A percentile compares a stretch with the other conserved stretches of the same genome.
These are phyloP conservation scores for Osmanthus fragrans DNA, from an alignment of 257 asterid genomes.

Conservation along the genomic window DNA sequence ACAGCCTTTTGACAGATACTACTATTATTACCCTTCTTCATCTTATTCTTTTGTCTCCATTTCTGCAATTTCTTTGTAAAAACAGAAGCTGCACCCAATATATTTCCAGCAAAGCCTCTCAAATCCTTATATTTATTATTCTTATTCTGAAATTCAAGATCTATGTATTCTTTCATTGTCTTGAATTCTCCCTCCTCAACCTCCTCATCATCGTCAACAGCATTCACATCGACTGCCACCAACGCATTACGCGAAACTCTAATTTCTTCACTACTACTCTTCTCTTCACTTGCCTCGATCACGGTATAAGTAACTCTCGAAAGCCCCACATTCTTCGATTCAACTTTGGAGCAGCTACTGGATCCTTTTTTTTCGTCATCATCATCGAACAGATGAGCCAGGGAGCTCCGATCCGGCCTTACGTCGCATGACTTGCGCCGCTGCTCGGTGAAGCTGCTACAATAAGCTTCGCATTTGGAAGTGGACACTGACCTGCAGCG, in stretches of 20 bases:
- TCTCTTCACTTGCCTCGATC: constrained; percentile 31
- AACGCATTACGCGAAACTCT: constrained; percentile 37
- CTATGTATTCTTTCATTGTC: constrained; percentile 92
- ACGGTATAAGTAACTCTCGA: constrained; percentile 46
- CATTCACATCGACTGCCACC: constrained; percentile 26
- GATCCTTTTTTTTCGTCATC: constrained; percentile 59
- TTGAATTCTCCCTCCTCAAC: constrained; percentile 62
- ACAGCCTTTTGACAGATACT: constrained; percentile 23
- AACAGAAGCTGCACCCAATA: constrained; percentile 76
- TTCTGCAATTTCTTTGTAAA: constrained; percentile 75
- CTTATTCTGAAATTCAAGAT: constrained; percentile 67
- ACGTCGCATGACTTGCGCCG: constrained; percentile 89
- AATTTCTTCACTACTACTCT: constrained; percentile 24
- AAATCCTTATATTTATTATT: constrained; percentile 58
- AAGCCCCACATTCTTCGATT: constrained; percentile 65
- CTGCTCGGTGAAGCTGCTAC: constrained; percentile 46
- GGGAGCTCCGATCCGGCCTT: constrained; percentile 51
- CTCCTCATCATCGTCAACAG: constrained; percentile 33
- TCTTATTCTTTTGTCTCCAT: constrained; percentile 68
- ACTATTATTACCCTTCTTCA: constrained; percentile 33
- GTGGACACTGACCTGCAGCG: constrained; percentile 72
- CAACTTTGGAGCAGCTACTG: constrained; percentile 47
- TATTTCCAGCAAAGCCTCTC: constrained; percentile 61
- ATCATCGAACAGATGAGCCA: constrained; percentile 58
- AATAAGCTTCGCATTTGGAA: constrained; percentile 47